Evolutionary conservation across 75 land plant genomes (phyloP), one percentile per base, ranked within the genome.

Genomic region (Cryptomeria japonica): DNA sequence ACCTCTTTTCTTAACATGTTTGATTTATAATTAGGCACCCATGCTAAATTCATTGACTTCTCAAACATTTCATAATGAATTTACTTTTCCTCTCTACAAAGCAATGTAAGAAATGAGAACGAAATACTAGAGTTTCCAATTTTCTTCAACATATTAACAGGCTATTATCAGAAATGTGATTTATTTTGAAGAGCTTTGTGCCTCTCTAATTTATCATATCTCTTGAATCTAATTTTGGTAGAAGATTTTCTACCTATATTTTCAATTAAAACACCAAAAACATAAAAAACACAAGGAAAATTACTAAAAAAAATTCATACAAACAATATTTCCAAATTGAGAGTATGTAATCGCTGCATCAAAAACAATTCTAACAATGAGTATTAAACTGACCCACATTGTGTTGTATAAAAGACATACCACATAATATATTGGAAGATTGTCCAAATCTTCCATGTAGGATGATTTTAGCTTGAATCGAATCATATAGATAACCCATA

Each of bases 401-500:
- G 19, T 32, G 47, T 84, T 58, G 3, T 49, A 46, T 32, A n/a
- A 68, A 42, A 36, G 37, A 64, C 41, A 87, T 88, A 94, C 96
- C 96, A 95, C 87, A 89, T 92, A 94, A 84, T 91, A 89, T 19
- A 91, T 70, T 3, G 92, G 94, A 79, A 96, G 90, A 86, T 94
- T 95, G 88, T 98, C 99, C 38, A 94, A 92, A 76, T 96, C 97
- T 86, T 93, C 92, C 90, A 95, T 89, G 90, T 95, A 94, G 75
- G 96, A 94, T 8, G 94, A 87, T 89, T 91, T 93, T 85, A 98
- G 88, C 88, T 95, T 98, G 88, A 93, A 95, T 37, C 97, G 94
- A 22, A 98, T 95, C 96, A 94, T 98, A 73, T 94, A 98, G 47
- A 98, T 95, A 49, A 98, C 99, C 99, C 99, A 98, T 11, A 90